A percentile compares a stretch with the other conserved stretches of the same genome.
phyloP scores from a whole-genome alignment of 306 rosid species.

The Vachellia collinsii region DNA sequence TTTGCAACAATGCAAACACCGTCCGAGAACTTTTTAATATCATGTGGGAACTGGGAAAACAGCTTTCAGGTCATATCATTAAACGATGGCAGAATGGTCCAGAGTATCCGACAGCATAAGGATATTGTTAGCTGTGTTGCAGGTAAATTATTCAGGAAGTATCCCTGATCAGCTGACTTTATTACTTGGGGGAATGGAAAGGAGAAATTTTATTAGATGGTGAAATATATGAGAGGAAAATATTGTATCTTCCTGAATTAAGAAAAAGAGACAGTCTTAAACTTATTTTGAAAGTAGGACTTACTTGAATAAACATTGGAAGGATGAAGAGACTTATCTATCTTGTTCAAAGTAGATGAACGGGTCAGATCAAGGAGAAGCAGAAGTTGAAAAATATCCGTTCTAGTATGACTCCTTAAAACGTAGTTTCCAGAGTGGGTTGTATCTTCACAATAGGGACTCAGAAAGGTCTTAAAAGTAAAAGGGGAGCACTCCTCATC shows the following conservation, averaged over 20 bases:
- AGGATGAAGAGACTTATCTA: background rate
- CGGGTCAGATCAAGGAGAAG: background rate
- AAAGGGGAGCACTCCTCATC: background rate
- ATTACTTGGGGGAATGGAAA: background rate
- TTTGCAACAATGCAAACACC: slow-evolving; percentile 84
- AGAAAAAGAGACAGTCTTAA: background rate
- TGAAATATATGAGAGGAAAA: background rate
- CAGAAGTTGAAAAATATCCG: background rate
- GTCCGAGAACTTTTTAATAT: slow-evolving; percentile 77
- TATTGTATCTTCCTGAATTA: background rate
- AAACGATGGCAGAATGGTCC: slow-evolving; percentile 89
- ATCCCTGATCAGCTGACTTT: slow-evolving; percentile 19
- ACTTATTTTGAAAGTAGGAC: background rate
- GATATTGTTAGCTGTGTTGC: slow-evolving; percentile 98
- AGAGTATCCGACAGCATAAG: slow-evolving; percentile 95
- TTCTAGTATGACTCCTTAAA: background rate
- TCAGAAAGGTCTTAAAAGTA: background rate
- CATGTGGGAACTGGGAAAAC: slow-evolving; percentile 99
- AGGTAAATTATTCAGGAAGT: slow-evolving; percentile 57
- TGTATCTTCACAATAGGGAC: background rate
- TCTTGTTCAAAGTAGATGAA: background rate
- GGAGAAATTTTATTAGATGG: background rate
- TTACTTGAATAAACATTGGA: background rate
- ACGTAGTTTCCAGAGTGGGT: background rate
- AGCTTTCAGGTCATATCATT: slow-evolving; percentile 94